Conservation (phyloP, 306 rosid genomes). For the Malus sylvestris region DNA sequence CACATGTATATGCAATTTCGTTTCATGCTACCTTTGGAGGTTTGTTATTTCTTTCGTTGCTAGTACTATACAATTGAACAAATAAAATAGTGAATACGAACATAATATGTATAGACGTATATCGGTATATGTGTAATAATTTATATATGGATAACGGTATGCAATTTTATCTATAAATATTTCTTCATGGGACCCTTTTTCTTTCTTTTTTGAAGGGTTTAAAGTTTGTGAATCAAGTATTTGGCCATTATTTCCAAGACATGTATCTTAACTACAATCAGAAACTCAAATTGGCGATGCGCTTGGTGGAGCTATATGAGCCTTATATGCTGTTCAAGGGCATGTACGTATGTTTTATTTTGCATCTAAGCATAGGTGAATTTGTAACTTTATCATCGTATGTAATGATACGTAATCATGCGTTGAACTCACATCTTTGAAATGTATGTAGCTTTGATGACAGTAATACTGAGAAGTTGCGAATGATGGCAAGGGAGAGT, state of each 20-base stretch:
- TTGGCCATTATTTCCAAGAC: background rate
- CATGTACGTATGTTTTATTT: conserved; percentile 11
- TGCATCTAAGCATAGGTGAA: background rate
- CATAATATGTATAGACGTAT: too few species aligned
- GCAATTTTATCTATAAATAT: too few species aligned
- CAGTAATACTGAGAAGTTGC: conserved; percentile 19
- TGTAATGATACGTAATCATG: too few species aligned
- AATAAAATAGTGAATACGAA: background rate
- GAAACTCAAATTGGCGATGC: background rate
- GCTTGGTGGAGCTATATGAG: conserved; percentile 26
- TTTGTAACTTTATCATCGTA: background rate
- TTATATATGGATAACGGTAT: background rate
- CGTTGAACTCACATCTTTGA: background rate
- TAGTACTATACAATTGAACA: too few species aligned
- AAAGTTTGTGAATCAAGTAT: conserved; percentile 9
- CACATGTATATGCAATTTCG: conserved; percentile 7
- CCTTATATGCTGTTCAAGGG: conserved; percentile 26
- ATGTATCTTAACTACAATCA: background rate
- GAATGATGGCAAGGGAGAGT: background rate
- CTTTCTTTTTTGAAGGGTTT: conserved; percentile 14
- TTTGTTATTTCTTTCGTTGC: background rate
- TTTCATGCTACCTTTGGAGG: conserved; percentile 29
- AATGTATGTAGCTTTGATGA: conserved; percentile 34
- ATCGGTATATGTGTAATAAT: too few species aligned
- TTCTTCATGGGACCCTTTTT: background rate